phyloP scores from a whole-genome alignment of 257 asterid species.

The Paraleonurus japonicus region DNA sequence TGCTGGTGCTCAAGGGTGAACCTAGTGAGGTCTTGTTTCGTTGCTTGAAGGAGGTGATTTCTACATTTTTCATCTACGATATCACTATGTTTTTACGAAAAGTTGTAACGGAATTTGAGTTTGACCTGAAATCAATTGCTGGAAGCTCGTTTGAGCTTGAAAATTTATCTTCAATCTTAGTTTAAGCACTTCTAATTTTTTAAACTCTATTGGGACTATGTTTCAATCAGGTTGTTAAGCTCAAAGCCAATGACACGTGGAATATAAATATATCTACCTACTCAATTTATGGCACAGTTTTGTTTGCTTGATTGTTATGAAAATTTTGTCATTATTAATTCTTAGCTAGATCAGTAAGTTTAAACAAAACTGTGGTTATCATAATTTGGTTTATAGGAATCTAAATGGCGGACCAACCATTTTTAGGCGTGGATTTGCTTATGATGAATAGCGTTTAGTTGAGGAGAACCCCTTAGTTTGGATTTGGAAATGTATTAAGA shows the following conservation, averaged over 20 bases:
- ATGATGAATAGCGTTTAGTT: neutral
- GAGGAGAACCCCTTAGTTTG: neutral
- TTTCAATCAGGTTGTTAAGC: neutral
- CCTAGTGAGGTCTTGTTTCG: conserved; percentile 62
- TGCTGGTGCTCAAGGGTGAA: conserved; percentile 86
- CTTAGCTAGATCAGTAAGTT: conserved; percentile 3
- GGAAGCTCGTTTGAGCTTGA: conserved; percentile 11
- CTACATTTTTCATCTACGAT: neutral
- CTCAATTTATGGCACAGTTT: neutral
- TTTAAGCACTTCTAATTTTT: neutral
- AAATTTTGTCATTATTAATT: neutral
- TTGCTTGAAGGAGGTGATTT: conserved; percentile 74
- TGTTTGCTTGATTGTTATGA: neutral
- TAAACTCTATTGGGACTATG: neutral
- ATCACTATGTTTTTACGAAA: neutral
- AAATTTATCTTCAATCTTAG: neutral
- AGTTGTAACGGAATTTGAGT: neutral
- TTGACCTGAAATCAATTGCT: neutral
- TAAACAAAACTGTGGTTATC: neutral
- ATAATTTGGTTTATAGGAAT: neutral
- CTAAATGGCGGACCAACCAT: neutral
- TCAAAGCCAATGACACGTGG: neutral
- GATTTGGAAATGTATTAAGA: conserved; percentile 15
- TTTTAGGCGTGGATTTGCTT: neutral
- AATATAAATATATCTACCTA: neutral